Evolutionary conservation across 2,329 filamentous ascomycete species (phyloP), one percentile per base, ranked within the genome.

Genomic region (Dactylonectria estremocensis): DNA sequence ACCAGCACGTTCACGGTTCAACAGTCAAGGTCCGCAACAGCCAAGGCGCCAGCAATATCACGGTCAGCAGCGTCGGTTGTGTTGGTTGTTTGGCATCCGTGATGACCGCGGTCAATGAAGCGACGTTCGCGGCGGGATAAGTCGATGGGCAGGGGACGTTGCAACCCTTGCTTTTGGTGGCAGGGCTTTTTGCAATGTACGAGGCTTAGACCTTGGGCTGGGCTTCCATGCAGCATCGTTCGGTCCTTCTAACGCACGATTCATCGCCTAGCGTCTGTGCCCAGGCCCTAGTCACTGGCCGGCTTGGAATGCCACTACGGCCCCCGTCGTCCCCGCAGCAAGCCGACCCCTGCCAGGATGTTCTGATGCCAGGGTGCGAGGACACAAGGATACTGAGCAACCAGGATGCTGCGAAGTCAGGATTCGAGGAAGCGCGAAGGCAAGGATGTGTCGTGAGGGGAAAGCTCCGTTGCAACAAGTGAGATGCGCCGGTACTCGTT

Each of bases 241-340:
- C 73, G 73, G 73, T 75, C 73, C 73, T 75, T 75, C 73, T 75
- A 75, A 75, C 72, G 72, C 73, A 73, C 73, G 73, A 75, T 76
- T 73, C 66, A 72, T 61, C 63, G 64, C 67, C 69, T 75, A 73
- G 73, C 65, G 69, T 54, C 67, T 68, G 66, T 62, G 67, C 63
- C 65, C 72, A 64, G 67, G 63, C 63, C 65, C 67, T 62, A 55
- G 61, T 55, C 58, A 55, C 53, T 61, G 68, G 64, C 64, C 73
- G 67, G 69, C 63, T 73, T 64, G 67, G 70, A 69, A 71, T 72
- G 65, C 66, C 61, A 66, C 69, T 65, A 50, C 52, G 37, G 57
- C 69, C 60, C 70, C 52, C 71, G 69, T 52, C 66, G 62, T 71
- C 70, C 70, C 73, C 67, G 68, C 72, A 75, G 71, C 54, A 59